Base-by-base conservation (phyloP, 345 rosid species). In the Moricandia arvensis region DNA sequence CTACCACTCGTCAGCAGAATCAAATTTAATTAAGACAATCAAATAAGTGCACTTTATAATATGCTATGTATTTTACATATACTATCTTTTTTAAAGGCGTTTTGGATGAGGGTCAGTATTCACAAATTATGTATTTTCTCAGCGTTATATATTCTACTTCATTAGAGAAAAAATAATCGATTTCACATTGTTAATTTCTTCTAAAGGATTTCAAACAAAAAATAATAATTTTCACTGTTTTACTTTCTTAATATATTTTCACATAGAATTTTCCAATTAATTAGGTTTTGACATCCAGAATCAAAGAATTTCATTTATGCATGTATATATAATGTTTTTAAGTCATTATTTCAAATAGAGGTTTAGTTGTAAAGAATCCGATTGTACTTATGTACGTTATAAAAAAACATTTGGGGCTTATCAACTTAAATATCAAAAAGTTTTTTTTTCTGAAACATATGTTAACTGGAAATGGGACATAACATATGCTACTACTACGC, bases 1-100 rank as follows among this genome's bases (percentile, higher is more conserved):
- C 78, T 49, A 63, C 78, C 78, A 63, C 55, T 67, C 81, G 74
- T 67, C 77, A 78, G 30, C 81, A 62, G 66, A 31, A 73, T 73
- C 74, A 61, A 60, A 79, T 62, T 68, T 72, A 60, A 66, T 60
- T 51, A 68, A 72, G 77, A 67, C 71, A 47, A 78, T 59, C 68
- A 60, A 59, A 73, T 59, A 27, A 78, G 47, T 72, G 77, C 10
- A 21, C 29, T 30, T 8, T 43, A 10, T 41, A 16, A 55, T 73
- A 37, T 41, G 45, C 60, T 38, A 38, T 45, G 53, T 45, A 45
- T 8, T 45, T 45, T 45, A 45, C 53, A 5, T 13, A 43, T 45
- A 45, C 17, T 45, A 45, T 5, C 17, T 61, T 5, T 45, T 5
- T 63, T 12, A 21, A 24, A 33, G 0, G 7, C 24, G 17, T 47